Base-by-base conservation (phyloP, 31 red algal genomes). In the Odonthalia washingtoniensis region DNA sequence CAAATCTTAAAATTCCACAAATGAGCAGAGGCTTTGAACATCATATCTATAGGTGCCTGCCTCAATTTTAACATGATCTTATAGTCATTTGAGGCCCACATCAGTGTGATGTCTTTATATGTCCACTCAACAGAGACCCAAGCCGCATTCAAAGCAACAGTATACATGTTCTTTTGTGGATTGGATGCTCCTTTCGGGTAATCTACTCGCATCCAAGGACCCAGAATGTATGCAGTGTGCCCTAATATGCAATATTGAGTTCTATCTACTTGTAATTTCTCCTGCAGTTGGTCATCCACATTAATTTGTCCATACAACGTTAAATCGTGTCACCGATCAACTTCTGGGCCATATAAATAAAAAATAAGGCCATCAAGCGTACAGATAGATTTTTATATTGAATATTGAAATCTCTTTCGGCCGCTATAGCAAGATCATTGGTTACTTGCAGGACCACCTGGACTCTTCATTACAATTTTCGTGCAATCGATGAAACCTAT, bases 211-310 rank as follows among this genome's bases (percentile, higher is more conserved):
- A 89, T 17, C 77, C 77, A 89, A 4, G 77, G 18, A 0, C 87
- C 43, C 2, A 81, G 65, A 28, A 89, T 37, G 45, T 57, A 89
- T 1, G 60, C 77, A 18, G 65, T 70, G 34, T 89, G 77, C 0
- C 62, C 87, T 30, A 81, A 89, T 0, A 89, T 5, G 64, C 21
- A 89, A 31, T 81, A 80, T 18, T 78, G 75, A 6, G 37, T 41
- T 0, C 35, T 43, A 1, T 73, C 40, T 21, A 89, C 63, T 1
- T 40, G 3, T 1, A 89, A 39, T 1, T 39, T 33, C 0, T 6
- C 14, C 41, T 85, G 37, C 2, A 77, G 24, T 40, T 24, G 28
- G 34, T 4, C 3, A 37, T 91, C n/a, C n/a, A n/a, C n/a, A n/a
- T n/a, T n/a, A n/a, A n/a, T n/a, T n/a, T n/a, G n/a, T n/a, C n/a